These are phyloP conservation scores for Leptographium radiaticola DNA, from an alignment of 2,329 filamentous ascomycete genomes.

Conservation along the genomic window DNA sequence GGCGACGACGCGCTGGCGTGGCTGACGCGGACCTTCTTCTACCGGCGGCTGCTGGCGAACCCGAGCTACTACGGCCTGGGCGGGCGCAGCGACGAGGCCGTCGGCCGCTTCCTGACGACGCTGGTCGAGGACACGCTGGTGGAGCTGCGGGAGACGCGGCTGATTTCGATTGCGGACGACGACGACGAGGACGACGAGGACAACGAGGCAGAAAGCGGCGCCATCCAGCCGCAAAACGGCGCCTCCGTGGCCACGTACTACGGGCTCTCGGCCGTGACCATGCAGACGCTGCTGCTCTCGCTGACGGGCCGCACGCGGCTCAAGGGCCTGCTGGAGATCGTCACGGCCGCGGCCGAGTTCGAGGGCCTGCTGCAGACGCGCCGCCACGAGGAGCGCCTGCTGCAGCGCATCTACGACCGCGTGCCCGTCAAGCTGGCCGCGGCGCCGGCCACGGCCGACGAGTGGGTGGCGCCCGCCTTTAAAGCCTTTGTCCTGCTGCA, in stretches of 20 bases:
- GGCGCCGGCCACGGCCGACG: slow-evolving; percentile 36
- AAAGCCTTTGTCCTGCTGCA: slow-evolving; percentile 96
- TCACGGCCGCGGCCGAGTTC: slow-evolving; percentile 93
- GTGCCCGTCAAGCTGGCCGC: slow-evolving; percentile 84
- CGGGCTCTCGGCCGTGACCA: slow-evolving; percentile 97
- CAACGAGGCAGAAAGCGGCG: slow-evolving; percentile 48
- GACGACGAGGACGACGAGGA: slow-evolving; percentile 71
- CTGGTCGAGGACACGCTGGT: slow-evolving; percentile 86
- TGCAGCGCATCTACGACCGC: slow-evolving; percentile 87
- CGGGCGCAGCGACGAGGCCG: slow-evolving; percentile 77
- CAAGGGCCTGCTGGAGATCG: slow-evolving; percentile 92
- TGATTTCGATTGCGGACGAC: slow-evolving; percentile 90
- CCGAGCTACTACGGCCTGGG: slow-evolving; percentile 91
- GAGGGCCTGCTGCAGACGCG: slow-evolving; percentile 91
- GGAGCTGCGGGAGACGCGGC: slow-evolving; percentile 83
- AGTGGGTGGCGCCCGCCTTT: slow-evolving; percentile 91
- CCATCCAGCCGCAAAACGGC: slow-evolving; percentile 77
- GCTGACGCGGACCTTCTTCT: slow-evolving; percentile 98
- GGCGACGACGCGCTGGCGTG: slow-evolving; percentile 97
- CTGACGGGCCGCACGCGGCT: slow-evolving; percentile 81
- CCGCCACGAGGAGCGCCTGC: slow-evolving; percentile 75
- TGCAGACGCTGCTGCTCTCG: slow-evolving; percentile 95
- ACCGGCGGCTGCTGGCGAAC: slow-evolving; percentile 84
- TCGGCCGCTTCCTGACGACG: slow-evolving; percentile 91
- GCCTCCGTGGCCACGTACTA: slow-evolving; percentile 99